These are phyloP conservation scores for Teratosphaeria zuluensis DNA, from an alignment of 2,329 filamentous ascomycete genomes.

Conservation along the genomic window DNA sequence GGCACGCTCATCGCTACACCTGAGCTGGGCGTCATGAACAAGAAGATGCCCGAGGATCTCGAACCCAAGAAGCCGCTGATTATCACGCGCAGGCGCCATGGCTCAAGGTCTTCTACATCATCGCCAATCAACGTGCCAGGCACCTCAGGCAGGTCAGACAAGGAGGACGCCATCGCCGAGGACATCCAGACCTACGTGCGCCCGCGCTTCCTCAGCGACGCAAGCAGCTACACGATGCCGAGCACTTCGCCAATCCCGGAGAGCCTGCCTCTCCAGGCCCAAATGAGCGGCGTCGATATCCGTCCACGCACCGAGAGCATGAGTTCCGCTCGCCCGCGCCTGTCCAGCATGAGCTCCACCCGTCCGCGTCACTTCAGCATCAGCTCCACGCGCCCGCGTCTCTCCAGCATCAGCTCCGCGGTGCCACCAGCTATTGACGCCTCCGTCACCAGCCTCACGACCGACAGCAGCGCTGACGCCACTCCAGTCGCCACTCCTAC, in stretches of 20 bases:
- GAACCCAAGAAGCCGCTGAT: neutral
- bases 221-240: neutral
- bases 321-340: neutral
- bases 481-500: too few species aligned
- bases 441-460: neutral
- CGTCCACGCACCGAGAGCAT: neutral
- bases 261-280: neutral
- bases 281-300: neutral
- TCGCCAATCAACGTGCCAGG: slow-evolving; percentile 2
- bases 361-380: neutral
- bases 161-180: neutral
- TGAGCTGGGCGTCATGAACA: neutral
- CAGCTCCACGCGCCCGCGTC: too few species aligned
- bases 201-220: neutral
- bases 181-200: neutral
- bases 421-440: neutral
- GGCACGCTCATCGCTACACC: slow-evolving; percentile 3
- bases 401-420: neutral
- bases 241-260: neutral
- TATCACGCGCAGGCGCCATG: neutral
- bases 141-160: neutral
- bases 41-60: neutral
- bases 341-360: neutral
- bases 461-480: neutral
- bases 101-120: neutral